Evolutionary conservation across 192 early-diverging fungal genomes (phyloP).

Genomic region (Bifiguratus adelaidae): DNA sequence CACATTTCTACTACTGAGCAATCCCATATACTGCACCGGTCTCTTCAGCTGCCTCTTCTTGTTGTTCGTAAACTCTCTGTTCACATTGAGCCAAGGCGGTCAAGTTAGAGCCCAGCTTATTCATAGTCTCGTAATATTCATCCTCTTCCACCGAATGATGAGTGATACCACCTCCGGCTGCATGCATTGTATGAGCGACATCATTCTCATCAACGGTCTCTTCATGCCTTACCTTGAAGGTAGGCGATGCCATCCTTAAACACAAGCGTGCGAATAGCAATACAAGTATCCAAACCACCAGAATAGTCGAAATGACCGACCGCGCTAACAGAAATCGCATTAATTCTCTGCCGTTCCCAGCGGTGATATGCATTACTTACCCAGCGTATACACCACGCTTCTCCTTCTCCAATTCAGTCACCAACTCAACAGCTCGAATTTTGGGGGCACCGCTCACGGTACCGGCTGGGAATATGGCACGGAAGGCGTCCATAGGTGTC

Average conservation of each 20-base stretch:
- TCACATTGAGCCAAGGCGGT: conserved; percentile 83
- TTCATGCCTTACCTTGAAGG: conserved; percentile 53
- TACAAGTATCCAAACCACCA: conserved; percentile 91
- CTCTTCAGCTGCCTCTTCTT: too few relatives aligned
- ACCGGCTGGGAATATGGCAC: conserved; percentile 96
- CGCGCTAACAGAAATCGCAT: conserved; percentile 19
- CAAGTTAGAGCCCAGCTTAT: conserved; percentile 89
- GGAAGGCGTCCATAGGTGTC: conserved; percentile 90
- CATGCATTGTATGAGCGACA: neutral
- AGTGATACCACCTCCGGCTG: conserved; percentile 86
- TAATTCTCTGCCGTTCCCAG: neutral
- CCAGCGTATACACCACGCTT: conserved; percentile 89
- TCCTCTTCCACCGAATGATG: conserved; percentile 84
- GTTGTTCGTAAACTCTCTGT: conserved; percentile 57
- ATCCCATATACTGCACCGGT: too few relatives aligned
- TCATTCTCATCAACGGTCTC: neutral
- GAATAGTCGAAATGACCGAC: conserved; percentile 95
- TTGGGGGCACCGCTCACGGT: conserved; percentile 99
- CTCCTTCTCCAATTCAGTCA: conserved; percentile 80
- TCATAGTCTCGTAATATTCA: conserved; percentile 95
- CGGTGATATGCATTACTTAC: conserved; percentile 5
- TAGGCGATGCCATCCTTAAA: conserved; percentile 95
- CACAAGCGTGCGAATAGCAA: conserved; percentile 97
- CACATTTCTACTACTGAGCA: too few relatives aligned
- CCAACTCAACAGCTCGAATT: conserved; percentile 93